phyloP scores from a whole-genome alignment of 352 stramenopile species.

The Globisporangium mamillatum region DNA sequence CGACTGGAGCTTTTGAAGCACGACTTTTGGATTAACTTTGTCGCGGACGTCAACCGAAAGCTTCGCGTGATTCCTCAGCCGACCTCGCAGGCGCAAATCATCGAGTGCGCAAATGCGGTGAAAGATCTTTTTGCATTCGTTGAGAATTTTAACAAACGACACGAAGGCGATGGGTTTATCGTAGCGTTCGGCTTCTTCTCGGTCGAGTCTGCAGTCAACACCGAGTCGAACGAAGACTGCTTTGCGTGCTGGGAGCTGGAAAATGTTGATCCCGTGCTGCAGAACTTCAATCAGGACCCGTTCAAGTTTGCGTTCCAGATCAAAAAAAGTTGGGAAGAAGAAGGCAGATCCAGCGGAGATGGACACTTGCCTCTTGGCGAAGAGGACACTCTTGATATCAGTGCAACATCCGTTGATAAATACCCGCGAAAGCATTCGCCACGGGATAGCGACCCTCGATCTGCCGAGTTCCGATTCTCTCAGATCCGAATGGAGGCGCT shows the following conservation, averaged over 20 bases:
- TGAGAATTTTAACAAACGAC: slow-evolving; percentile 51
- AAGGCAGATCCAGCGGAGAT: background rate
- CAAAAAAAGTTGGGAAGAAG: slow-evolving; percentile 20
- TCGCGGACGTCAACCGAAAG: slow-evolving; percentile 65
- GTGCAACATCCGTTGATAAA: background rate
- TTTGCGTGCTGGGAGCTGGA: slow-evolving; percentile 31
- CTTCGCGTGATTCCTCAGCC: slow-evolving; percentile 65
- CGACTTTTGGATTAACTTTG: slow-evolving; percentile 83
- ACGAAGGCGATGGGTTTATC: slow-evolving; percentile 48
- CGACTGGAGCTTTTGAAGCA: slow-evolving; percentile 69
- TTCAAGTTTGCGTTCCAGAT: slow-evolving; percentile 76
- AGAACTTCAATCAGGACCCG: slow-evolving; percentile 32
- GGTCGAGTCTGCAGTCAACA: slow-evolving; percentile 21
- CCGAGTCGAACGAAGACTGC: slow-evolving; percentile 41
- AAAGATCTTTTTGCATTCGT: slow-evolving; percentile 48
- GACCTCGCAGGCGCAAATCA: slow-evolving; percentile 34
- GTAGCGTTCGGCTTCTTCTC: slow-evolving; percentile 63
- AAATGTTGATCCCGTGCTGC: slow-evolving; percentile 29
- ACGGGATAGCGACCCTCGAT: slow-evolving; percentile 37
- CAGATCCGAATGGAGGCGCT: slow-evolving; percentile 78
- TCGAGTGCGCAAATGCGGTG: slow-evolving; percentile 28
- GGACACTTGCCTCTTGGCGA: slow-evolving; percentile 5
- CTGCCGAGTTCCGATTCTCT: slow-evolving; percentile 65
- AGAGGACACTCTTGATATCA: background rate
- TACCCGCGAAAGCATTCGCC: background rate